Evolutionary conservation across 768 basidiomycete genomes (phyloP), one percentile per base, ranked within the genome.

Genomic region (Xerocomus spinulosus): DNA sequence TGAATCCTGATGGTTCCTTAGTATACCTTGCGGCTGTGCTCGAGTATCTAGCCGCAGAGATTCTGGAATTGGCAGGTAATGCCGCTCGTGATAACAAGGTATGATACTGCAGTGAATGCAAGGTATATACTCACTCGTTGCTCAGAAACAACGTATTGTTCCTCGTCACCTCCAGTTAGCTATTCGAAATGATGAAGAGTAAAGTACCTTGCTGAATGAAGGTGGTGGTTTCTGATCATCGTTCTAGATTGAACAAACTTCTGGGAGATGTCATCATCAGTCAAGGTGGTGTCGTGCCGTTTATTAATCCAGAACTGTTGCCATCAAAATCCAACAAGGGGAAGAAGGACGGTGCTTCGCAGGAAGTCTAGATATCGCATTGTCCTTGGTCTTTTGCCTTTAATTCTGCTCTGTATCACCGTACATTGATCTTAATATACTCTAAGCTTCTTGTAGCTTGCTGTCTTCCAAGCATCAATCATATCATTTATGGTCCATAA

Each of bases 21-120:
- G 90, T 90, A 42, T 91, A 89, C 69, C 79, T 90, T 49, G 83
- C 88, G 49, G 87, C 87, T 43, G 89, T 92, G 46, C 77, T 92
- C 23, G 91, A 92, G 68, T 92, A 93, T 67, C 78, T 93, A 30
- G 79, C 82, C 6, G 91, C 90, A 24, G 91, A 93, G 68, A 82
- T 93, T 60, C 78, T 92, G 44, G 90, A 92, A 68, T 74, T 92
- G 37, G 87, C 90, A 45, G 90, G 90, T 5, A 82, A 81, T 58
- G 80, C 82, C 29, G 86, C 87, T 41, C 79, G 83, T 51, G 85
- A 89, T 62, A 82, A 87, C 73, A 85, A 87, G 61, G 66, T 68
- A 46, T 17, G 37, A 9, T 2, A 2, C 5, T 36, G 21, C 9
- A 5, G 17, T 29, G 15, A 5, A 10, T 42, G 7, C 9, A 1